Evolutionary conservation across 306 rosid genomes (phyloP).

Genomic region (Comarum palustre): DNA sequence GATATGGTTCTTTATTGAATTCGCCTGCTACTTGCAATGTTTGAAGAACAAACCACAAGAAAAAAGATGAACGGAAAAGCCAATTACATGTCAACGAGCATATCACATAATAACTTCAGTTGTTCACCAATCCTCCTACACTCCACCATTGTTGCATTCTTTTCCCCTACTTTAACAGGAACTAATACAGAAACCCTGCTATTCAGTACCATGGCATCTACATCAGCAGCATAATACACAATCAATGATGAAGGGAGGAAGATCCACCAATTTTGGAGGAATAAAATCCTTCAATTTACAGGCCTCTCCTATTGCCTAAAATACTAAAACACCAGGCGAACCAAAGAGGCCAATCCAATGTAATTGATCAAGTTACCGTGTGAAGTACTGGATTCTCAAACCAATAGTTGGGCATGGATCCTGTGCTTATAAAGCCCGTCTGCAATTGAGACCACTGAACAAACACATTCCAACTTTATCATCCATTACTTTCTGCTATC

Average conservation of each 20-base stretch:
- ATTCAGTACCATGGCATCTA: conserved; percentile 41
- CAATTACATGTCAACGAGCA: conserved; percentile 31
- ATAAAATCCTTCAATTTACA: conserved; percentile 56
- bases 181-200: conserved; percentile 42
- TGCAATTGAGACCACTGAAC: conserved; percentile 21
- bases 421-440: conserved; percentile 28
- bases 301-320: conserved; percentile 75
- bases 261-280: conserved; percentile 46
- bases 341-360: conserved; percentile 64
- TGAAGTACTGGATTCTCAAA: conserved; percentile 31
- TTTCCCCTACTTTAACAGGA: conserved; percentile 29
- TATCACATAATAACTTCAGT: conserved; percentile 31
- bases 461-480: conserved; percentile 28
- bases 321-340: conserved; percentile 70
- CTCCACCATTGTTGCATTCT: conserved; percentile 25
- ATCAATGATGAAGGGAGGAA: conserved; percentile 30
- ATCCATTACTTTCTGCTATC: conserved; percentile 39
- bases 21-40: conserved; percentile 9
- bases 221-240: conserved; percentile 41
- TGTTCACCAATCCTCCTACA: conserved; percentile 36
- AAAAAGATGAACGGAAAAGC: conserved; percentile 11
- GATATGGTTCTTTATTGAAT: conserved; percentile 15
- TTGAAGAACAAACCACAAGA: not conserved
- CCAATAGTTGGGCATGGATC: conserved; percentile 32
- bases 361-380: conserved; percentile 41